Evolutionary conservation across 208 protist species (phyloP).

Genomic region (Acanthamoeba triangularis): DNA sequence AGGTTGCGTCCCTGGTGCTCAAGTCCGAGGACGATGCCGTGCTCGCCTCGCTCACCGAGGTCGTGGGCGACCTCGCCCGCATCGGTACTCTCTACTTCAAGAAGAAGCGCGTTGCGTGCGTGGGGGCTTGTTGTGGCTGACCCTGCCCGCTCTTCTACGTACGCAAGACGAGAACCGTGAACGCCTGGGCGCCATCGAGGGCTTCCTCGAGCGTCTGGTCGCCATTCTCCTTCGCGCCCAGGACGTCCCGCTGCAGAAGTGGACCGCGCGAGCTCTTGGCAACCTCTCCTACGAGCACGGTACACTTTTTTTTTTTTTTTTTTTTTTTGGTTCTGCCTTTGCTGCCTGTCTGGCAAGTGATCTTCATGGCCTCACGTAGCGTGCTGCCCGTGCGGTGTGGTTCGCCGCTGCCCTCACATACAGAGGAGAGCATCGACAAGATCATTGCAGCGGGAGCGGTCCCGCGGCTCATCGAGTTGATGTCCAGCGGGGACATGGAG

Average conservation of each 20-base stretch:
- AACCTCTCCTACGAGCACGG: slow-evolving; percentile 75
- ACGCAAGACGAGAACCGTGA: slow-evolving; percentile 72
- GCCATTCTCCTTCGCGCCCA: neutral
- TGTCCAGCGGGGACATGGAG: slow-evolving; percentile 14
- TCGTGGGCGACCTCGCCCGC: slow-evolving; percentile 62
- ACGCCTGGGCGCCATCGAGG: neutral
- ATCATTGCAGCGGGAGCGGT: slow-evolving; percentile 45
- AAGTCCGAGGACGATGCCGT: neutral
- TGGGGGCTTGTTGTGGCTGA: too few relatives aligned
- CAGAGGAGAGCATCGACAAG: slow-evolving; percentile 64
- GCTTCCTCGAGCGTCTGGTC: slow-evolving; percentile 63
- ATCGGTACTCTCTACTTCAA: slow-evolving; percentile 16
- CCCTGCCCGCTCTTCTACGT: neutral
- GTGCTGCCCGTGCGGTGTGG: neutral
- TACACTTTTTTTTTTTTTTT: neutral
- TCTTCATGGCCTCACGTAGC: neutral
- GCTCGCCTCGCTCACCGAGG: neutral
- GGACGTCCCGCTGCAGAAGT: slow-evolving; percentile 47
- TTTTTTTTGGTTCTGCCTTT: neutral
- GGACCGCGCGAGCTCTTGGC: slow-evolving; percentile 64
- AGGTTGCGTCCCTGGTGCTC: slow-evolving; percentile 14
- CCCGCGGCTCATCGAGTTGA: neutral
- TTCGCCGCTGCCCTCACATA: too few relatives aligned
- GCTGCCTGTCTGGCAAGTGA: too few relatives aligned
- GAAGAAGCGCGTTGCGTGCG: too few relatives aligned